Evolutionary conservation across 2,329 filamentous ascomycete genomes (phyloP).

Genomic region (Massarina eburnea): DNA sequence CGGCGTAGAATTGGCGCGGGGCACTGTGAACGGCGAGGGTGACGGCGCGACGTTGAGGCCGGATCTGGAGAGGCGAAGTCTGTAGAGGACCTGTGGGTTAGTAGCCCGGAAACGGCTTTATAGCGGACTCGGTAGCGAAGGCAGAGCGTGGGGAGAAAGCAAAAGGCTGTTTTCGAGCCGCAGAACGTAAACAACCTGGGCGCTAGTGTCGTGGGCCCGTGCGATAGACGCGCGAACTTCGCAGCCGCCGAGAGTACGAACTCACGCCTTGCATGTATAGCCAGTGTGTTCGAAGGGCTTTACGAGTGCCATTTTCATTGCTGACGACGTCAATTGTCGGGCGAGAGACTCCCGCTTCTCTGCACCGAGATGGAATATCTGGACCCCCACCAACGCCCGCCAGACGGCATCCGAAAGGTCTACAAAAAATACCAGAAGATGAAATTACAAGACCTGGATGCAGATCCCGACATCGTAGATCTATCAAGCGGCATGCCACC

Average conservation of each 20-base stretch:
- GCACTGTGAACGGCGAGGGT: not conserved
- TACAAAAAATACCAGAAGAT: slow-evolving; percentile 76
- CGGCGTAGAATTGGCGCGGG: too few species aligned
- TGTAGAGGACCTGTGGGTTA: slow-evolving; percentile 27
- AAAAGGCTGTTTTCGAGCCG: not conserved
- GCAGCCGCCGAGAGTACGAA: not conserved
- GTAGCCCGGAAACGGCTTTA: slow-evolving; percentile 15
- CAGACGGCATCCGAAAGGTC: slow-evolving; percentile 65
- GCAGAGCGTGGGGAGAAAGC: slow-evolving; percentile 5
- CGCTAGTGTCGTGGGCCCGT: not conserved
- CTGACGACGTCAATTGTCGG: not conserved
- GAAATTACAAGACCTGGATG: slow-evolving; percentile 53
- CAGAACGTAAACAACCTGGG: slow-evolving; percentile 1
- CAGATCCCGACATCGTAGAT: slow-evolving; percentile 51
- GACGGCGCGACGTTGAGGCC: slow-evolving; percentile 1
- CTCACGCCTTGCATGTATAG: too few species aligned
- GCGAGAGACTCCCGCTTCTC: not conserved
- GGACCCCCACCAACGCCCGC: slow-evolving; percentile 78
- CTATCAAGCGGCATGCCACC: slow-evolving; percentile 25
- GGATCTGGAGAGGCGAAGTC: not conserved
- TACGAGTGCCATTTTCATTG: not conserved
- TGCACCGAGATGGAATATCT: slow-evolving; percentile 43
- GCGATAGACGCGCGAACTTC: not conserved
- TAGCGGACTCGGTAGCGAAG: slow-evolving; percentile 12
- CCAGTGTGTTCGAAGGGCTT: not conserved